phyloP scores from a whole-genome alignment of 2,329 filamentous ascomycete genomes.

The Aspergillus fumigatiaffinis region DNA sequence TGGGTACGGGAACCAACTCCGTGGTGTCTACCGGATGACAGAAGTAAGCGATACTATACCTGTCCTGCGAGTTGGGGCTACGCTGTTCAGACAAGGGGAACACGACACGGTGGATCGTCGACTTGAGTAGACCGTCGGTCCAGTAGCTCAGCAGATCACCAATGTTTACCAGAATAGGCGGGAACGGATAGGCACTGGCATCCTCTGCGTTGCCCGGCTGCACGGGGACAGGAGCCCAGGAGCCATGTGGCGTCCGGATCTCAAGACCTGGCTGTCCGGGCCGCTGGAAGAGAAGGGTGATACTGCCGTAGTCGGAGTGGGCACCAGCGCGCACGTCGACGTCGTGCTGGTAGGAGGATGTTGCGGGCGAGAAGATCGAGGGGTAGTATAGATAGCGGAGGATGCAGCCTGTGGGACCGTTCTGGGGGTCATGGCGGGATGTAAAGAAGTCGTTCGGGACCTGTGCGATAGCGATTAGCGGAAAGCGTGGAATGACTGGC shows the following conservation, averaged over 20 bases:
- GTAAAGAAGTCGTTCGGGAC: conserved; percentile 56
- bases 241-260: conserved; percentile 59
- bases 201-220: conserved; percentile 44
- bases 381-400: conserved; percentile 73
- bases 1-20: conserved; percentile 53
- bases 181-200: conserved; percentile 53
- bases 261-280: conserved; percentile 82
- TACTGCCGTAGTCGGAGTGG: conserved; percentile 77
- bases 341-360: conserved; percentile 42
- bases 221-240: conserved; percentile 66
- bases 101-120: conserved; percentile 83
- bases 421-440: conserved; percentile 53
- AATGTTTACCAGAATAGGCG: conserved; percentile 72
- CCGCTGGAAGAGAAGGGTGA: conserved; percentile 77
- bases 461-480: conserved; percentile 11
- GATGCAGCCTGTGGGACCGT: conserved; percentile 53
- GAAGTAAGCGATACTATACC: conserved; percentile 61
- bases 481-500: not conserved
- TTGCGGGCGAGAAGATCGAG: conserved; percentile 45
- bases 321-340: conserved; percentile 80
- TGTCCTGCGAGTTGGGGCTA: conserved; percentile 41
- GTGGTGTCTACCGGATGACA: conserved; percentile 58
- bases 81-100: conserved; percentile 52
- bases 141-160: conserved; percentile 75
- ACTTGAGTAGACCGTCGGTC: conserved; percentile 83